A percentile compares a stretch with the other conserved stretches of the same genome.
These are phyloP conservation scores for Cyberlindnera amylophila DNA, from an alignment of 805 yeast genomes.

Conservation along the genomic window DNA sequence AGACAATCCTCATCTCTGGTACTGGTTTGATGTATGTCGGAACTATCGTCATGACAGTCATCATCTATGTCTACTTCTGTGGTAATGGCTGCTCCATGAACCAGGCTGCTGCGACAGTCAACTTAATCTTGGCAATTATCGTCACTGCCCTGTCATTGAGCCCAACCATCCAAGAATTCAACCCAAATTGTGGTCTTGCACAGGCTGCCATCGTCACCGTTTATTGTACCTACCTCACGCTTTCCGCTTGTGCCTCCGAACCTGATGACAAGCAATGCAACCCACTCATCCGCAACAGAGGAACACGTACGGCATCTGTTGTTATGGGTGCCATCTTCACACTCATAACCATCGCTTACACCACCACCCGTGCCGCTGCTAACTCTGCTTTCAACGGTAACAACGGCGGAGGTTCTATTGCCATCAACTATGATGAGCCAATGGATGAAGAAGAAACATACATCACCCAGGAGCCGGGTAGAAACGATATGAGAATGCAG, in stretches of 20 bases:
- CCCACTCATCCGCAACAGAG: conserved; percentile 83
- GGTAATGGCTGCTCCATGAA: conserved; percentile 82
- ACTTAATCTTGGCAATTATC: conserved; percentile 59
- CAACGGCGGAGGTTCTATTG: conserved; percentile 34
- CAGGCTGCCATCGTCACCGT: conserved; percentile 94
- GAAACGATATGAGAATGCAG: conserved; percentile 76
- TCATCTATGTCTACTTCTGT: conserved; percentile 84
- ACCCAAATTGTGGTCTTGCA: conserved; percentile 94
- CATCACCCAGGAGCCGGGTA: conserved; percentile 46
- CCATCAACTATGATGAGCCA: conserved; percentile 30
- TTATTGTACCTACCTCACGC: conserved; percentile 85
- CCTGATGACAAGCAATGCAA: conserved; percentile 94
- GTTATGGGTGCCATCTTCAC: conserved; percentile 91
- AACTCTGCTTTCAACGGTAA: conserved; percentile 58
- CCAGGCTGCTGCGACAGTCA: conserved; percentile 78
- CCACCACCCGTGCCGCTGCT: conserved; percentile 95
- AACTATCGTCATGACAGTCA: conserved; percentile 63
- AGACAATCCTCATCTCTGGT: conserved; percentile 76
- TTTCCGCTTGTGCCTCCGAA: conserved; percentile 92
- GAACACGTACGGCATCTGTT: conserved; percentile 86
- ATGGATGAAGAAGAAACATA: conserved; percentile 28
- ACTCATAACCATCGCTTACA: conserved; percentile 91
- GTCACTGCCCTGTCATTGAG: conserved; percentile 71
- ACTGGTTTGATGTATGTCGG: conserved; percentile 81
- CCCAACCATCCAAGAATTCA: conserved; percentile 83